Base-by-base conservation (phyloP, 2,329 filamentous ascomycete species). In the Monosporascus ibericus region DNA sequence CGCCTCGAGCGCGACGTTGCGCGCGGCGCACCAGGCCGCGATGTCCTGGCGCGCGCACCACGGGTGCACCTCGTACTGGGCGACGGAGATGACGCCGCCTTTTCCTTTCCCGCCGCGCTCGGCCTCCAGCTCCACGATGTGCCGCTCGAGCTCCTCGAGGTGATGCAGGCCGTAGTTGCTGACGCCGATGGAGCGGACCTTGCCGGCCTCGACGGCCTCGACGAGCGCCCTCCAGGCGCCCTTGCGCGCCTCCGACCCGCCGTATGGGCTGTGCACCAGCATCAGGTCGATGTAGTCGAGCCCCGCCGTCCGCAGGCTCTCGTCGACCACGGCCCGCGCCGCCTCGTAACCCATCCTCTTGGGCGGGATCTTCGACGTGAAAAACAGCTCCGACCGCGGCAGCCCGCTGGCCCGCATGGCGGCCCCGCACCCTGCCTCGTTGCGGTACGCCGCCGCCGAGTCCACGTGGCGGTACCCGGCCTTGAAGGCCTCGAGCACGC, bases 11-110 rank as follows among this genome's bases (percentile, higher is more conserved):
- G 82, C 78, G 20, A 88, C 73, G 54, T 77, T 76, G 18, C 82
- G 76, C 68, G 85, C 76, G 57, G 76, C 69, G 61, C 87, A 88
- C 90, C 91, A 96, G 47, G 81, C 74, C 8, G 85, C 84, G 55
- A 96, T 90, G 63, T 96, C 90, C 22, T 77, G 73, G n/a, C 91
- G 78, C 8, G 84, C 78, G 42, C 91, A 82, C 91, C 90, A 96
- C 1, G 92, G 92, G 70, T 96, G 92, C 11, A 96, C 73, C 71
- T 96, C 92, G 70, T 87, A 90, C 71, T 96, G 92, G 40, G 90
- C 91, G 38, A 96, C 87, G 55, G 85, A 87, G 63, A 96, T 79
- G 40, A 89, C 74, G 24, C 89, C 89, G 44, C 82, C 84, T 59
- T 82, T 85, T 9, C 84, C 85, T 52, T 75, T 72, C 1, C 81